phyloP scores from a whole-genome alignment of 805 yeast species.

The Nakazawaea holstii region DNA sequence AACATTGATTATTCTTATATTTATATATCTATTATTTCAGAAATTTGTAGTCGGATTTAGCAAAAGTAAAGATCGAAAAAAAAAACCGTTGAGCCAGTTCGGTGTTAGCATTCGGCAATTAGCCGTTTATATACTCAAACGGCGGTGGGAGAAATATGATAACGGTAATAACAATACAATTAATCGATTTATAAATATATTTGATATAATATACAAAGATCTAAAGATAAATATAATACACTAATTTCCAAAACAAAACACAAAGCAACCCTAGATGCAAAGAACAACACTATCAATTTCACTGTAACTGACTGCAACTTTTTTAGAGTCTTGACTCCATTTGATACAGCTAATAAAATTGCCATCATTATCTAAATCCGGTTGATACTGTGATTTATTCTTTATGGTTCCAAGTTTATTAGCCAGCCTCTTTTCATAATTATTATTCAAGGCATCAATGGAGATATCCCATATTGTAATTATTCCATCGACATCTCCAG shows the following conservation, averaged over 20 bases:
- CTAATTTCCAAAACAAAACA: not conserved
- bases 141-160: too few relatives aligned
- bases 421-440: not conserved
- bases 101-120: too few relatives aligned
- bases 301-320: slow-evolving; percentile 22
- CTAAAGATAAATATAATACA: not conserved
- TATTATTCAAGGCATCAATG: slow-evolving; percentile 6
- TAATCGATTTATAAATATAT: not conserved
- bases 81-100: too few relatives aligned
- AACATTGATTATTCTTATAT: too few relatives aligned
- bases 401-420: not conserved
- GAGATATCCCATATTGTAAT: slow-evolving; percentile 47
- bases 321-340: slow-evolving; percentile 21
- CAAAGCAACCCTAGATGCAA: not conserved
- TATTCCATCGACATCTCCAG: slow-evolving; percentile 64
- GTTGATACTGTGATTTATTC: slow-evolving; percentile 17
- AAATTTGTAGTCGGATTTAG: too few relatives aligned
- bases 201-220: not conserved
- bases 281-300: slow-evolving; percentile 18
- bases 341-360: slow-evolving; percentile 18
- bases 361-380: slow-evolving; percentile 13
- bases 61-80: too few relatives aligned
- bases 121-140: too few relatives aligned
- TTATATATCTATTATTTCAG: too few relatives aligned
- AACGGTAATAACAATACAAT: not conserved